Base-by-base conservation (phyloP, 371 early-diverging fungal genomes). In the Mortierella sp. region DNA sequence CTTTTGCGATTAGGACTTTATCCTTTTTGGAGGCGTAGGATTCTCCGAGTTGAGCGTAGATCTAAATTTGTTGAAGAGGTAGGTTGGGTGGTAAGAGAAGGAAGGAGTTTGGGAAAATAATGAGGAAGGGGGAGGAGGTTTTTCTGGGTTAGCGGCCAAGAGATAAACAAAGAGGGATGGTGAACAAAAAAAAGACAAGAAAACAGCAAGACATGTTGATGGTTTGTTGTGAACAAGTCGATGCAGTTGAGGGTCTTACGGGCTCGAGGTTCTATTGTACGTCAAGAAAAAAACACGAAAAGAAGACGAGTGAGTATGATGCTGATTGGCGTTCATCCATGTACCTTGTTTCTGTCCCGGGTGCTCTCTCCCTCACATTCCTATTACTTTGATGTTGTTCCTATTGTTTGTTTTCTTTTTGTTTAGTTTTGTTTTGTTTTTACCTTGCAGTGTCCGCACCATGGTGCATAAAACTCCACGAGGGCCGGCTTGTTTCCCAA, bases 401-500 rank as follows among this genome's bases (percentile, higher is more conserved):
- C 48, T n/a, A n/a, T n/a, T n/a, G n/a, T 50, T 19, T n/a, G 6
- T 24, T n/a, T 47, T 52, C 19, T 44, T 31, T 19, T 42, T 72
- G n/a, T n/a, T n/a, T n/a, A n/a, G n/a, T n/a, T 50, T 19, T n/a
- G 6, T 24, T n/a, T 47, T 52, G 24, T 44, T 31, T 19, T 42
- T 72, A 78, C 91, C 90, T 97, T 95, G 91, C 98, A 98, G 91
- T 98, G 96, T 60, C 96, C 96, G 89, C 98, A 97, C 98, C 98
- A 96, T 63, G 96, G 97, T 11, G 97, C 98, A 88, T 94, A 98
- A 89, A 97, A 98, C 90, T 98, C 96, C 60, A 98, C 95, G 21
- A 80, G 70, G 8, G 80, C 52, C 0, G 76, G 80, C 68, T 63
- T 76, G 60, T 31, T 28, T 54, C 80, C 80, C 58, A 78, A 50